Percentiles rank a stretch among this genome's conserved stretches.
phyloP scores from a whole-genome alignment of 345 rosid genomes.

The Zanthoxylum bungeanum region DNA sequence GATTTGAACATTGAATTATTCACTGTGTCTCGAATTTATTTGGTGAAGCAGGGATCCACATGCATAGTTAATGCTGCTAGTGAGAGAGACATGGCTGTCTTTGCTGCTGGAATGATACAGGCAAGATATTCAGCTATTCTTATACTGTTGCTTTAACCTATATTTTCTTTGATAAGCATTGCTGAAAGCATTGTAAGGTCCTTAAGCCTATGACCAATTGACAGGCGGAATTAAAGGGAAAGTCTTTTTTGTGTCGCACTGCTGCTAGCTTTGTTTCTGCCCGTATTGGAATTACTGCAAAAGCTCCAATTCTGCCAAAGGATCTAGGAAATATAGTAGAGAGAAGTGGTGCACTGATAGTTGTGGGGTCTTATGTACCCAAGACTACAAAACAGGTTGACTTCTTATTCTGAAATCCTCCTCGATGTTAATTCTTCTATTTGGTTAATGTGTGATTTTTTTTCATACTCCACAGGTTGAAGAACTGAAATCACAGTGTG shows the following conservation, averaged over 20 bases:
- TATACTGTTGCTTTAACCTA: background rate
- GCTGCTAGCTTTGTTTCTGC: slow-evolving; percentile 98
- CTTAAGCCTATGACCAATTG: slow-evolving; percentile 21
- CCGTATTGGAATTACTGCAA: slow-evolving; percentile 76
- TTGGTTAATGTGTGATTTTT: slow-evolving; percentile 1
- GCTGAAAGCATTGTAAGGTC: slow-evolving; percentile 9
- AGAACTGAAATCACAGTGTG: slow-evolving; percentile 71
- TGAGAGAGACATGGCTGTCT: slow-evolving; percentile 92
- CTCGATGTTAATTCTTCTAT: background rate
- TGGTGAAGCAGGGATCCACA: slow-evolving; percentile 60
- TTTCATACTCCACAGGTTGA: slow-evolving; percentile 50
- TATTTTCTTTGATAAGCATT: slow-evolving; percentile 2
- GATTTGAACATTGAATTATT: slow-evolving; percentile 1
- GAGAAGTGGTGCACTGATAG: slow-evolving; percentile 71
- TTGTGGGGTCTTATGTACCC: slow-evolving; percentile 97
- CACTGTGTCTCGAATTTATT: slow-evolving; percentile 20
- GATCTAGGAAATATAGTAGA: slow-evolving; percentile 65
- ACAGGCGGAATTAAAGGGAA: slow-evolving; percentile 93
- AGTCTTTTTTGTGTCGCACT: slow-evolving; percentile 85
- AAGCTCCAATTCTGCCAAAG: slow-evolving; percentile 72
- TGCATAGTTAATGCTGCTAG: slow-evolving; percentile 96
- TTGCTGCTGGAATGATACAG: slow-evolving; percentile 93
- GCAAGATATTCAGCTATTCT: slow-evolving; percentile 35
- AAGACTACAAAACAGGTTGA: slow-evolving; percentile 93
- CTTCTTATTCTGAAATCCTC: slow-evolving; percentile 4